These are phyloP conservation scores for Chrysanthemum seticuspe DNA, from an alignment of 129 eudicot species.

Conservation along the genomic window DNA sequence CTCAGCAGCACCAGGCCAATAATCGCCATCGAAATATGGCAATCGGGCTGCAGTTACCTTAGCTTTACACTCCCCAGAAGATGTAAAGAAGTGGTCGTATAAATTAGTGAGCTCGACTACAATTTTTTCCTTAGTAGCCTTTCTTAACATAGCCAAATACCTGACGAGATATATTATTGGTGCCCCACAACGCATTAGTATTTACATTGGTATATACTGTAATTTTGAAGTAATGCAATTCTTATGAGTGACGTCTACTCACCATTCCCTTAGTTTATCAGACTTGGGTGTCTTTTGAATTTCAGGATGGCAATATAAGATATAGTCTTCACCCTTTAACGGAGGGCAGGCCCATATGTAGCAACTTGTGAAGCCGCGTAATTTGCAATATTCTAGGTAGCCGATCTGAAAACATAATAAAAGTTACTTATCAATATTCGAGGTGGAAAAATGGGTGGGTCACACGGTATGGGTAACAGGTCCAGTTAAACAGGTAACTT, in stretches of 20 bases:
- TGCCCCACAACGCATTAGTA: slow-evolving; percentile 16
- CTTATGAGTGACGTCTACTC: slow-evolving; percentile 25
- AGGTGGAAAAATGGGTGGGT: background rate
- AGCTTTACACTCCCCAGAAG: slow-evolving; percentile 88
- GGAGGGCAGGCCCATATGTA: slow-evolving; percentile 99
- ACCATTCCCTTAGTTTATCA: slow-evolving; percentile 95
- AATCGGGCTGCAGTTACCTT: slow-evolving; percentile 91
- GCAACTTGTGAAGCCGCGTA: slow-evolving; percentile 95
- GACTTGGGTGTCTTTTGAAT: slow-evolving; percentile 97
- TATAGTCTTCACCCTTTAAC: slow-evolving; percentile 94
- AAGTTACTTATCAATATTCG: background rate
- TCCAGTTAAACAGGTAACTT: too few species aligned
- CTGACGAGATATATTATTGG: slow-evolving; percentile 33
- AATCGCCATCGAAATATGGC: slow-evolving; percentile 96
- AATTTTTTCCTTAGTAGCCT: slow-evolving; percentile 76
- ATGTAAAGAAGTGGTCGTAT: slow-evolving; percentile 74
- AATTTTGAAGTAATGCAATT: background rate
- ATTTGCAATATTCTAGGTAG: slow-evolving; percentile 82
- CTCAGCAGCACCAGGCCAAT: slow-evolving; percentile 99
- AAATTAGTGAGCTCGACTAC: slow-evolving; percentile 80
- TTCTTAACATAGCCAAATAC: slow-evolving; percentile 88
- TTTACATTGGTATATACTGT: background rate
- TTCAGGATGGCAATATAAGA: slow-evolving; percentile 96
- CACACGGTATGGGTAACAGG: too few species aligned
- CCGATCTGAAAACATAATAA: slow-evolving; percentile 61